Base-by-base conservation (phyloP, 805 yeast species). In the Ogataea pilisensis region DNA sequence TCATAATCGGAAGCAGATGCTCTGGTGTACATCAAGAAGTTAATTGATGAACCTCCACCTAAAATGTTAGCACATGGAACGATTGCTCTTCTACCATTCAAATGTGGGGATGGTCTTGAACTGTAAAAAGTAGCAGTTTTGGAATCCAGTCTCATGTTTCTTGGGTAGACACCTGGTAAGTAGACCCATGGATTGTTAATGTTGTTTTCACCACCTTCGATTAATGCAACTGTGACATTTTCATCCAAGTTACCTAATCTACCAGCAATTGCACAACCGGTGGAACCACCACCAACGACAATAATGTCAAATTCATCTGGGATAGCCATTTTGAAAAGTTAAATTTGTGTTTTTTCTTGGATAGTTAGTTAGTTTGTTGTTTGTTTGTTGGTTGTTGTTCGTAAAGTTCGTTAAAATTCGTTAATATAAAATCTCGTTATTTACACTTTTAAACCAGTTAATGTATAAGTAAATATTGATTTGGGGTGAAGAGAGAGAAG, bases 1-100 rank as follows among this genome's bases (percentile, higher is more conserved):
- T 55, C 60, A 40, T 55, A 55, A 38, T 55, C 60, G n/a, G 60
- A 55, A 20, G 55, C 58, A 30, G 60, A 55, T 35, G 57, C 60
- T 55, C 60, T 55, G 42, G 60, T 55, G 51, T 55, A 55, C 60
- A 55, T 55, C 51, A 55, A 40, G 40, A 55, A 55, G 51, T 55
- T 55, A 49, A 55, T 55, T 34, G 60, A 55, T 14, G 60, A 55
- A 44, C 60, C 60, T 43, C 60, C 60, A 42, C 60, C 60, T 11
- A 55, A 43, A 39, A 55, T 50, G 50, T 55, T 55, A 31, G 60
- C 60, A 43, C 55, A 49, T 30, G 60, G 60, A 35, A 55, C 60
- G 50, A 55, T 54, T 31, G 60, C 60, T 39, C 57, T 48, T 51
- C 60, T 53, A 36, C 60, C 60, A 47, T 55, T 55, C 38, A 55